Percentiles rank a stretch among this genome's conserved stretches.
These are phyloP conservation scores for Choanephora cucurbitarum DNA, from an alignment of 371 early-diverging fungal genomes.

Conservation along the genomic window DNA sequence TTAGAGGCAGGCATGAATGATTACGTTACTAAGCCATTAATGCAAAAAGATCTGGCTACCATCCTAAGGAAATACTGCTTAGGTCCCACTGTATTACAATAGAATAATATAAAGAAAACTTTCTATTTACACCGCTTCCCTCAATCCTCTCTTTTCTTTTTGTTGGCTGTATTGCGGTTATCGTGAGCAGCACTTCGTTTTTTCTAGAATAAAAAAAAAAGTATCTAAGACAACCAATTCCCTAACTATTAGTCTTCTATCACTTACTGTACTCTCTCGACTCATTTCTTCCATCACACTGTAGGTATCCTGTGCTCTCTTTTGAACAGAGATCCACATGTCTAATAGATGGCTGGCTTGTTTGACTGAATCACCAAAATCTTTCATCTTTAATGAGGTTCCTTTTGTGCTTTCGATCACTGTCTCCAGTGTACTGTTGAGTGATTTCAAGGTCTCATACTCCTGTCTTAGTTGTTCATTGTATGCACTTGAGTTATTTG, in stretches of 20 bases:
- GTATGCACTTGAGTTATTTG: slow-evolving; percentile 28
- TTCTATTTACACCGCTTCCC: neutral
- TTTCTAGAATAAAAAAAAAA: neutral
- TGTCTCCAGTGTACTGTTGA: slow-evolving; percentile 30
- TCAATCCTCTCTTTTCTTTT: neutral
- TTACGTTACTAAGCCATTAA: slow-evolving; percentile 49
- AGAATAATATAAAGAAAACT: neutral
- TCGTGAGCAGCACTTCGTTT: neutral
- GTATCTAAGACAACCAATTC: too few relatives aligned
- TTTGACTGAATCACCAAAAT: slow-evolving; percentile 35
- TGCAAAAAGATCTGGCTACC: slow-evolving; percentile 45
- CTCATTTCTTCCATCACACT: slow-evolving; percentile 34
- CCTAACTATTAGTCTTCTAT: too few relatives aligned
- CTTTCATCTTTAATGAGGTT: slow-evolving; percentile 21
- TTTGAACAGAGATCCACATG: slow-evolving; percentile 37
- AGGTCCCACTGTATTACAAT: slow-evolving; percentile 6
- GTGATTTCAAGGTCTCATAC: slow-evolving; percentile 27
- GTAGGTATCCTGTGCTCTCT: slow-evolving; percentile 41
- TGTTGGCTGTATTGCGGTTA: neutral
- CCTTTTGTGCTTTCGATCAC: slow-evolving; percentile 28
- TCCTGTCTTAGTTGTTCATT: slow-evolving; percentile 34
- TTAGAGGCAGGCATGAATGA: slow-evolving; percentile 62
- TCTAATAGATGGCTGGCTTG: slow-evolving; percentile 40
- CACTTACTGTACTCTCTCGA: slow-evolving; percentile 15
- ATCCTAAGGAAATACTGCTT: slow-evolving; percentile 36